Evolutionary conservation across 768 basidiomycete genomes (phyloP), one percentile per base, ranked within the genome.

Genomic region (Pleurotus salmoneostramineus): DNA sequence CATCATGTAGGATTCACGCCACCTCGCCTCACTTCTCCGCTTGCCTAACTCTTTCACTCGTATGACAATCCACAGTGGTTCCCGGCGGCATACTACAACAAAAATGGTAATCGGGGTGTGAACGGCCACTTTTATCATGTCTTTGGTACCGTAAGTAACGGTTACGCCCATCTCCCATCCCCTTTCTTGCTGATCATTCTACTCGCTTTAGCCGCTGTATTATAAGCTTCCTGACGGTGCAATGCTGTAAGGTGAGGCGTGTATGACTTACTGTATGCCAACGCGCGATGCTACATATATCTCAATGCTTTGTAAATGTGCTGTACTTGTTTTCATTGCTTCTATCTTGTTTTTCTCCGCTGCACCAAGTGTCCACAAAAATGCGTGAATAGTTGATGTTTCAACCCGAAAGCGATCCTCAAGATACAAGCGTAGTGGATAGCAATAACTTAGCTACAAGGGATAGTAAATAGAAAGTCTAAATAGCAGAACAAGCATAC

Each of bases 71-170:
- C 3, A 27, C 56, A 89, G 88, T 91, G 89, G 90, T 88, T 92
- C 76, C 85, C 89, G 1, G 77, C 83, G 77, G 80, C 79, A 58
- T 92, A 89, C 65, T 85, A 85, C 61, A 85, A 82, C 0, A 73
- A 80, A 59, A 72, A 77, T 42, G 63, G 71, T 40, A 60, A 70
- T 21, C 84, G 83, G 12, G 88, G 88, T 1, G 81, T 83, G 40
- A 81, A 85, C 60, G 86, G 87, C 0, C 89, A 91, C 66, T 83
- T 74, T 60, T 91, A 92, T 64, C 88, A 91, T 72, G 89, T 91
- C 11, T 91, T 90, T 65, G 70, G 80, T 36, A 87, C 87, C 48
- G 87, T 89, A 62, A 62, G 85, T 70, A 46, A 11, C 12, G 6
- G 49, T 54, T 49, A 15, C 5, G 33, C 21, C 11, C 31, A 45